Evolutionary conservation across 768 basidiomycete genomes (phyloP), one percentile per base, ranked within the genome.

Genomic region (Pleurotus citrinopileatus): DNA sequence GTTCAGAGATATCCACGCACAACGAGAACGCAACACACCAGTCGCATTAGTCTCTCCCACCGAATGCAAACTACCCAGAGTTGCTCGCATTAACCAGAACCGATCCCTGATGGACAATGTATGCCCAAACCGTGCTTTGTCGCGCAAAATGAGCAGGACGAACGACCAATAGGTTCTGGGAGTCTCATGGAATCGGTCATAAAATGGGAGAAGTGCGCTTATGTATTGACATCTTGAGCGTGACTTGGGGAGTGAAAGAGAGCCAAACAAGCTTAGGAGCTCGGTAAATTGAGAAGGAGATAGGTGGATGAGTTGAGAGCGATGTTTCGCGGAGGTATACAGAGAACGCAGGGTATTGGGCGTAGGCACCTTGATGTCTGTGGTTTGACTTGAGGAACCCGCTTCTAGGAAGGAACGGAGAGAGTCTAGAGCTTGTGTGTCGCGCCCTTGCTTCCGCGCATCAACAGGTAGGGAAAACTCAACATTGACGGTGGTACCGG

Each of bases 11-110:
- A 10, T 15, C 15, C 26, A 17, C n/a, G 17, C 15, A 28, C 25
- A 47, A 29, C n/a, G 43, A 10, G 9, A 15, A 15, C 12, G 20
- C 32, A 2, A 52, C 50, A 23, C 15, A 52, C 50, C 50, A 7
- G 26, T 12, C 26, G 20, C 22, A 2, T 2, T 27, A 20, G 23
- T 23, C 17, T 6, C 20, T 1, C 12, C 17, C 7, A n/a, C 52
- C 10, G 23, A 0, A 42, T 17, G 3, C 52, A 42, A 42, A 26
- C 57, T 57, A 12, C 69, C 71, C 7, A 82, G 65, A 26, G 69
- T 60, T 10, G 77, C 77, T 28, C 68, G 76, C 79, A 87, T 79
- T 43, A 80, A 62, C 86, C 86, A 88, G 64, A 80, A 87, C 44
- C 74, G 72, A 61, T 87, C 84, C 22, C 23, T 25, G 19, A n/a